Conservation (phyloP, 192 early-diverging fungal species). For the Spizellomyces sp. region DNA sequence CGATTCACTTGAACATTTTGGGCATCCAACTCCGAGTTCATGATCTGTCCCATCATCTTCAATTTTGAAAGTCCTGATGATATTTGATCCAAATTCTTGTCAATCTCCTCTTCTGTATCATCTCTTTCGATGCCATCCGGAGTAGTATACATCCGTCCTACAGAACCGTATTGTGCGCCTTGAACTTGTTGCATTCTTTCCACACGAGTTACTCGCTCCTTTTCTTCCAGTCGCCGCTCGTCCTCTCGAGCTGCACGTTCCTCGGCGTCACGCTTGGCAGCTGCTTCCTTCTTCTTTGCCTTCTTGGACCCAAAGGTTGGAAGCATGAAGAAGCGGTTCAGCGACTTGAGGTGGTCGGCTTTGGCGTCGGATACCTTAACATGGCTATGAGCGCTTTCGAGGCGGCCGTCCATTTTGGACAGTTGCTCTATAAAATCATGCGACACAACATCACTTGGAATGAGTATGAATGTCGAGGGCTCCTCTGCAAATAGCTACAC, state of each 20-base stretch:
- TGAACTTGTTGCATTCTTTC: conserved; percentile 23
- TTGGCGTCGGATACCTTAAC: conserved; percentile 51
- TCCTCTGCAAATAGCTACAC: not conserved
- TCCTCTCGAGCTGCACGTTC: conserved; percentile 13
- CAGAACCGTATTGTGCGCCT: conserved; percentile 10
- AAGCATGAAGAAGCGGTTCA: conserved; percentile 56
- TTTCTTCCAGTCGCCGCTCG: conserved; percentile 7
- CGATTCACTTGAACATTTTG: conserved; percentile 36
- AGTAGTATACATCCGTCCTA: conserved; percentile 37
- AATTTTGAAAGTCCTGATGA: conserved; percentile 40
- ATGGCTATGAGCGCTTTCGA: conserved; percentile 44
- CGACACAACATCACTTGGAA: not conserved
- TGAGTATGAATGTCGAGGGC: not conserved
- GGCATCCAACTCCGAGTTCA: conserved; percentile 52
- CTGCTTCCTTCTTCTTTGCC: conserved; percentile 44
- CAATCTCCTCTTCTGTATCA: conserved; percentile 56
- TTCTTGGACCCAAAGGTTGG: conserved; percentile 55
- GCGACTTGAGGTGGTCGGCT: conserved; percentile 49
- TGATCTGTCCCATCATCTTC: conserved; percentile 53
- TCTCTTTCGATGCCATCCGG: conserved; percentile 51
- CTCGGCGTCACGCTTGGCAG: conserved; percentile 19
- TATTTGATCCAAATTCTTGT: conserved; percentile 55
- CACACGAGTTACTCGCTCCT: conserved; percentile 18
- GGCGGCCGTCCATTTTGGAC: conserved; percentile 35
- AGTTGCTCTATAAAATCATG: conserved; percentile 46